These are phyloP conservation scores for Pneumocystis jirovecii DNA, from an alignment of 1,139 yeast genomes.

Conservation along the genomic window DNA sequence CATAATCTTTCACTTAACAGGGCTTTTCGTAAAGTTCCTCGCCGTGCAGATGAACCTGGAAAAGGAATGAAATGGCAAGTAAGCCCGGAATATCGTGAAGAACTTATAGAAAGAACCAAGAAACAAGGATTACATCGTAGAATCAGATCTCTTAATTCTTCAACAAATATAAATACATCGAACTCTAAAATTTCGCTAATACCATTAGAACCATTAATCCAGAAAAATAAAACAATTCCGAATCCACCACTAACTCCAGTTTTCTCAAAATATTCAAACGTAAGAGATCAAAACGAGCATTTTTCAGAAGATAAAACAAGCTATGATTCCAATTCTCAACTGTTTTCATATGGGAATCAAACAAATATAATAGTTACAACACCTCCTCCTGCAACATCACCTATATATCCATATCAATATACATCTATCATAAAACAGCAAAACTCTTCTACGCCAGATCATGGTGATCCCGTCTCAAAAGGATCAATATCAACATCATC, in stretches of 20 bases:
- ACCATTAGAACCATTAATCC: conserved; percentile 12
- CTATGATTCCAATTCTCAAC: not conserved
- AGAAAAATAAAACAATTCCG: conserved; percentile 1
- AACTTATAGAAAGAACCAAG: conserved; percentile 64
- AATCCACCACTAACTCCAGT: not conserved
- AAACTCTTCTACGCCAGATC: not conserved
- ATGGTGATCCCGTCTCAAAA: conserved; percentile 4
- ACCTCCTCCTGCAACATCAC: not conserved
- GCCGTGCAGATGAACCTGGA: conserved; percentile 92
- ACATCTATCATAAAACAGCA: not conserved
- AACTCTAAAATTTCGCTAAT: conserved; percentile 2
- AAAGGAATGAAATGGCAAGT: conserved; percentile 99
- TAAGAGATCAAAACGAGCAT: not conserved
- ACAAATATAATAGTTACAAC: not conserved
- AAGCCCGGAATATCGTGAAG: conserved; percentile 67
- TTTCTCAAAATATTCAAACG: not conserved
- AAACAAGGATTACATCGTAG: conserved; percentile 36
- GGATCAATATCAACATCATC: conserved; percentile 4
- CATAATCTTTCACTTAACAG: conserved; percentile 69
- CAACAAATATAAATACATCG: conserved; percentile 10
- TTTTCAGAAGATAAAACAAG: conserved; percentile 1
- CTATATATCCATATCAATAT: not conserved
- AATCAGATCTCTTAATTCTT: conserved; percentile 21
- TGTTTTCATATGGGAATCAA: not conserved
- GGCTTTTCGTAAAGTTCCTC: conserved; percentile 87